Base-by-base conservation (phyloP, 2,329 filamentous ascomycete species). In the Aureobasidium pullulans region DNA sequence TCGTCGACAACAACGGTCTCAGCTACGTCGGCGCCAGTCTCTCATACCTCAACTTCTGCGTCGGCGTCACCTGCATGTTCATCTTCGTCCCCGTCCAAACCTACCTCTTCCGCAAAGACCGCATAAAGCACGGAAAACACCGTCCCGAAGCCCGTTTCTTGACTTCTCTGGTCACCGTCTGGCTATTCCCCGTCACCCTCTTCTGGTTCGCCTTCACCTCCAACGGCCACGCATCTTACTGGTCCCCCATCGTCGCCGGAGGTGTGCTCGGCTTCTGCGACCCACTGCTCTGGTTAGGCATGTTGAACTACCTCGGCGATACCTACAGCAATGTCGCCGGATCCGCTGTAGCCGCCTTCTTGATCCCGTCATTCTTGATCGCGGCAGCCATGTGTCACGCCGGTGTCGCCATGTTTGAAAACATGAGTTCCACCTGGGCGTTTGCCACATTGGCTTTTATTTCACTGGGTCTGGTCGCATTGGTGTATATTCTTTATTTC, bases 181-280 rank as follows among this genome's bases (percentile, higher is more conserved):
- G 57, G 57, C 13, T 43, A 4, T 60, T 60, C 48, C 57, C 57
- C 40, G 34, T 60, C 16, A 46, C 57, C 3, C 49, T 60, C 34
- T 53, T 60, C 40, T 60, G 57, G 57, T 60, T 60, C 48, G 57
- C 57, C 34, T 60, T 60, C 34, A 60, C 57, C 57, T 60, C 57
- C 19, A 42, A 53, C 42, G 57, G 57, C 1, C 40, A 37, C 6
- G 46, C 48, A 0, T 53, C 47, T 1, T 60, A 53, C 49, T 60
- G 57, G 57, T 53, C 47, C 6, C 57, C 57, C 31, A 54, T 60
- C 9, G 48, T 60, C 7, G 57, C 57, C 16, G 57, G 57, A 15
- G 57, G 48, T 23, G 47, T 60, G 40, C 57, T 60, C 31, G 57
- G 57, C 1, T 60, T 60, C 48, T 60, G 57, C 34, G 57, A 60